Percentiles rank a stretch among this genome's conserved stretches.
These are phyloP conservation scores for Fennellomyces sp. DNA, from an alignment of 371 early-diverging fungal species.

Conservation along the genomic window DNA sequence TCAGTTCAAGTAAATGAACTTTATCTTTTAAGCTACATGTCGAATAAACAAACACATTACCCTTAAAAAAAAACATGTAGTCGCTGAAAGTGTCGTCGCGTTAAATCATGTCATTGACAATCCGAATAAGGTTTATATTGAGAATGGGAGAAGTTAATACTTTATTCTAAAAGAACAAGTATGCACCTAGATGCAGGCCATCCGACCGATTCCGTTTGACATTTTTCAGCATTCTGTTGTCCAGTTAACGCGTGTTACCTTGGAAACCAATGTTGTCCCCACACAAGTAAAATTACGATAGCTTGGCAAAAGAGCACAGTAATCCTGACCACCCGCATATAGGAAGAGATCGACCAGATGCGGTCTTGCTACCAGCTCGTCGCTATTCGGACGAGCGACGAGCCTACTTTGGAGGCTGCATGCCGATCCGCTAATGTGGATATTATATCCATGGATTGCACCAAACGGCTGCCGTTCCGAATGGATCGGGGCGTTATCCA, in stretches of 20 bases:
- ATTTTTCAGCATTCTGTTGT: slow-evolving; percentile 20
- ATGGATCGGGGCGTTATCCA: slow-evolving; percentile 58
- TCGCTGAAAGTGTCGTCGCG: slow-evolving; percentile 15
- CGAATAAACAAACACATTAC: neutral
- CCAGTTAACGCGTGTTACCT: slow-evolving; percentile 32
- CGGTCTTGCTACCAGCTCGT: slow-evolving; percentile 65
- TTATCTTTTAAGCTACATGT: too few relatives aligned
- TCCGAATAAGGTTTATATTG: neutral
- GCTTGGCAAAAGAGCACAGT: too few relatives aligned
- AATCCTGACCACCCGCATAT: too few relatives aligned
- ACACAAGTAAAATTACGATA: neutral
- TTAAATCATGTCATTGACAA: slow-evolving; percentile 8
- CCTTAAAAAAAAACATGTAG: slow-evolving; percentile 6
- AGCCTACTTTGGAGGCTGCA: slow-evolving; percentile 72
- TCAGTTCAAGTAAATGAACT: slow-evolving; percentile 28
- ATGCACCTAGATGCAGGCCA: neutral
- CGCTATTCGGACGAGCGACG: slow-evolving; percentile 76
- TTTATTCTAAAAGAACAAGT: neutral
- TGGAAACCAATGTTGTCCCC: slow-evolving; percentile 18
- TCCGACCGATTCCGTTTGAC: slow-evolving; percentile 6
- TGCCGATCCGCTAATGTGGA: slow-evolving; percentile 77
- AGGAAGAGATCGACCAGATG: slow-evolving; percentile 18
- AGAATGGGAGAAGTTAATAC: neutral
- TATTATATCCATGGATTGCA: slow-evolving; percentile 79
- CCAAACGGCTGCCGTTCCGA: slow-evolving; percentile 75